Conservation (phyloP, 352 stramenopile genomes). For the Globisporangium orthogonon region DNA sequence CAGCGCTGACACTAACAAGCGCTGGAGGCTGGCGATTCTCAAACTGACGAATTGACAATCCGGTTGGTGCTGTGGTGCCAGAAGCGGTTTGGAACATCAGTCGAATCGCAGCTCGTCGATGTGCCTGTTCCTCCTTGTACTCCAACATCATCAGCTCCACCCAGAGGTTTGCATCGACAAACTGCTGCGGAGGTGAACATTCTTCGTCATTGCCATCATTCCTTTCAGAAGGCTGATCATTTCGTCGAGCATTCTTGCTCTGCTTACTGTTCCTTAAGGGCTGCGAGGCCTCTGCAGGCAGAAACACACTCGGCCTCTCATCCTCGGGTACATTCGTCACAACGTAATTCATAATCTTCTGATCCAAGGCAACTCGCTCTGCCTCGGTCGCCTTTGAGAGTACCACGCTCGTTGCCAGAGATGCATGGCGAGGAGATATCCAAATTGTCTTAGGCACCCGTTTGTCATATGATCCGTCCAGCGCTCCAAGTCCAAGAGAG, state of each 20-base stretch:
- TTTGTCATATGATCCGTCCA: neutral
- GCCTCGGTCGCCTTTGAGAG: slow-evolving; percentile 63
- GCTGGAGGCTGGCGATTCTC: neutral
- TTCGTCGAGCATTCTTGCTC: neutral
- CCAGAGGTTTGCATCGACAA: slow-evolving; percentile 76
- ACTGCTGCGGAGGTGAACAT: slow-evolving; percentile 20
- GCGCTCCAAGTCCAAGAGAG: slow-evolving; percentile 11
- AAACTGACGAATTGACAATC: too few relatives aligned
- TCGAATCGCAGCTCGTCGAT: slow-evolving; percentile 82
- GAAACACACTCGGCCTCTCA: slow-evolving; percentile 38
- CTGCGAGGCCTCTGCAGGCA: slow-evolving; percentile 21
- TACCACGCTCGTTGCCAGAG: slow-evolving; percentile 62
- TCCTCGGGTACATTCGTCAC: slow-evolving; percentile 56
- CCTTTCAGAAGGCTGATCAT: neutral
- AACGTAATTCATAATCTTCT: slow-evolving; percentile 60
- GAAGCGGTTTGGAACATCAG: slow-evolving; percentile 91
- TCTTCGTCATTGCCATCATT: slow-evolving; percentile 10
- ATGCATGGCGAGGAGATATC: slow-evolving; percentile 76
- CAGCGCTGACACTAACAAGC: slow-evolving; percentile 1
- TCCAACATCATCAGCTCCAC: slow-evolving; percentile 86
- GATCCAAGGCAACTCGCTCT: slow-evolving; percentile 45
- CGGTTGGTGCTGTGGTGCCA: neutral
- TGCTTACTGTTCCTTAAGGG: slow-evolving; percentile 8
- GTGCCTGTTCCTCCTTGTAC: slow-evolving; percentile 91
- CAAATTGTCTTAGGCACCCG: slow-evolving; percentile 68